phyloP scores from a whole-genome alignment of 495 filamentous ascomycete species.

The Parmelia sp. region DNA sequence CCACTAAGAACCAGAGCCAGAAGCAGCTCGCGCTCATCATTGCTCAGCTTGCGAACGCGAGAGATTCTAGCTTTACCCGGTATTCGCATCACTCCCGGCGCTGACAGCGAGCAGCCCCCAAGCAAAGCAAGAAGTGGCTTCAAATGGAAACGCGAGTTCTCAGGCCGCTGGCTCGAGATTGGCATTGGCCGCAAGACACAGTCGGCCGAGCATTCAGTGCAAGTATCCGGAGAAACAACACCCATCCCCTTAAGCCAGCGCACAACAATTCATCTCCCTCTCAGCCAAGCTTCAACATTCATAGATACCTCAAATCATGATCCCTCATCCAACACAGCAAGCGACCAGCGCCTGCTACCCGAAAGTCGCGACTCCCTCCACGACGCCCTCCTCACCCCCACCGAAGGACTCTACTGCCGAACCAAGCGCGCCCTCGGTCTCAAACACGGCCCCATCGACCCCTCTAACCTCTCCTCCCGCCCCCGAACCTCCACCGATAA shows the following conservation, averaged over 20 bases:
- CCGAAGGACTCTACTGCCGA: constrained; percentile 22
- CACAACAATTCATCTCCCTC: background rate
- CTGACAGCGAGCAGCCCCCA: constrained; percentile 3
- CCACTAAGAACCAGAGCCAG: background rate
- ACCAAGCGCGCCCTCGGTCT: constrained; percentile 25
- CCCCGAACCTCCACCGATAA: constrained; percentile 8
- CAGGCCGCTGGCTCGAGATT: constrained; percentile 24
- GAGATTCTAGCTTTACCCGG: constrained; percentile 5
- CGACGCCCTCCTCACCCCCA: constrained; percentile 8
- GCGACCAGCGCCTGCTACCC: background rate
- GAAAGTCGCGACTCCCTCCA: background rate
- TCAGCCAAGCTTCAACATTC: background rate
- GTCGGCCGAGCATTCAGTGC: background rate
- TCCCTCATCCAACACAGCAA: background rate
- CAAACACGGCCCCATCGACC: constrained; percentile 1
- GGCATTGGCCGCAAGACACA: constrained; percentile 16
- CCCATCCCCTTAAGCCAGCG: background rate
- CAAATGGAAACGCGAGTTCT: constrained; percentile 21
- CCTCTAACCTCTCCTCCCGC: background rate
- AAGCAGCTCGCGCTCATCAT: constrained; percentile 6
- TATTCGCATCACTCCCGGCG: background rate
- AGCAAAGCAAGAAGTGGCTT: constrained; percentile 13
- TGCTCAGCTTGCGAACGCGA: constrained; percentile 1
- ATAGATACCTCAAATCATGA: background rate
- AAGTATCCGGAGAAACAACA: background rate